Percentiles rank a stretch among this genome's conserved stretches.
These are phyloP conservation scores for Pythium dissimile DNA, from an alignment of 352 stramenopile genomes.

Conservation along the genomic window DNA sequence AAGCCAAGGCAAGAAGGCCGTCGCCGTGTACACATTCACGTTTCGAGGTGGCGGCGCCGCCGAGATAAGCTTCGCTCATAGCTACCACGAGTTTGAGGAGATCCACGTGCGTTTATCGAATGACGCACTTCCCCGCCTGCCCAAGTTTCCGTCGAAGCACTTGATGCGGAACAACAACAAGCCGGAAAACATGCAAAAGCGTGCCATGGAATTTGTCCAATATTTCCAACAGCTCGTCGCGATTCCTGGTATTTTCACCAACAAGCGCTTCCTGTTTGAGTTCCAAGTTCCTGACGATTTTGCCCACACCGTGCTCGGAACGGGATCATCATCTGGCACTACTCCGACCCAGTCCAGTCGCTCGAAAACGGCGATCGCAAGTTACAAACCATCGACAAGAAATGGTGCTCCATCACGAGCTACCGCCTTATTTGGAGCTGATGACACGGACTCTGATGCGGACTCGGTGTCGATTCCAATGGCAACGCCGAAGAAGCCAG, in stretches of 20 bases:
- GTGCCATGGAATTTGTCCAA: conserved; percentile 69
- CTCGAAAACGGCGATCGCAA: not conserved
- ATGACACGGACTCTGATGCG: conserved; percentile 56
- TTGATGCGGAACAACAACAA: conserved; percentile 74
- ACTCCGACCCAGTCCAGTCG: too few species aligned
- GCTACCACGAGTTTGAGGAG: conserved; percentile 70
- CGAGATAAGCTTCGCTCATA: conserved; percentile 55
- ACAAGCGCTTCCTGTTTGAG: conserved; percentile 62
- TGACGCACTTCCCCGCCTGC: conserved; percentile 34
- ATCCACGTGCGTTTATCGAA: conserved; percentile 51
- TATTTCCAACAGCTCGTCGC: conserved; percentile 71
- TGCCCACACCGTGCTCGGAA: conserved; percentile 22
- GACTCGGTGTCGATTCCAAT: conserved; percentile 43
- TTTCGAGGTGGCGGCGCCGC: conserved; percentile 30
- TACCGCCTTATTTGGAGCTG: conserved; percentile 48
- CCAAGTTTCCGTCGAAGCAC: conserved; percentile 82
- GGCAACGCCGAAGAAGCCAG: conserved; percentile 11
- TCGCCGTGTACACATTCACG: conserved; percentile 67
- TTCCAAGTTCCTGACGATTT: conserved; percentile 55
- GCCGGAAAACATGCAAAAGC: conserved; percentile 83
- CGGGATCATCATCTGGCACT: too few species aligned
- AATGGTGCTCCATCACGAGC: conserved; percentile 17
- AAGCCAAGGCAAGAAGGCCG: conserved; percentile 56
- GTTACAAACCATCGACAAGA: not conserved
- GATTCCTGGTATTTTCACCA: conserved; percentile 43